Evolutionary conservation across 1,284 basidiomycete species (phyloP).

Genomic region (Sparassis latifolia): DNA sequence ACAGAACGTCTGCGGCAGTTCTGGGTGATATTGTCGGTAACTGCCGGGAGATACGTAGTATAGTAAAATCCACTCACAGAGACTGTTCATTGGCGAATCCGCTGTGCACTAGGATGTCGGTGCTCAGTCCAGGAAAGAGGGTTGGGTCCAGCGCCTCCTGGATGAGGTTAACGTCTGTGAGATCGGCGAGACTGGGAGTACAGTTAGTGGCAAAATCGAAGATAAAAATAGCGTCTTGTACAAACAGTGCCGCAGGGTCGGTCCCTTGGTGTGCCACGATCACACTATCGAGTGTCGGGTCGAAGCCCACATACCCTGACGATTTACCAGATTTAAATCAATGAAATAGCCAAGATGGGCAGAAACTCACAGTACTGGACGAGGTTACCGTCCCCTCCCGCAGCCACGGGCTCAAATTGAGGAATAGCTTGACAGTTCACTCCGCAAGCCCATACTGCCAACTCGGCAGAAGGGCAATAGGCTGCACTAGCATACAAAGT

Average conservation of each 20-base stretch:
- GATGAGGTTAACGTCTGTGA: constrained; percentile 49
- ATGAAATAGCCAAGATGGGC: not conserved
- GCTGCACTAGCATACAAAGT: constrained; percentile 49
- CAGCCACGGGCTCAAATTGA: constrained; percentile 46
- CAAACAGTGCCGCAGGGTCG: constrained; percentile 39
- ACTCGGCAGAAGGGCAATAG: constrained; percentile 42
- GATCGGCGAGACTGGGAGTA: constrained; percentile 33
- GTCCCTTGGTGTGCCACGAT: constrained; percentile 52
- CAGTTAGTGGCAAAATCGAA: not conserved
- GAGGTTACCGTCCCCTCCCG: constrained; percentile 51
- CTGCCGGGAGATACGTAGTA: too few relatives aligned
- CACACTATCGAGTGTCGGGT: constrained; percentile 33
- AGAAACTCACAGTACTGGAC: constrained; percentile 40
- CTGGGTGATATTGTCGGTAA: constrained; percentile 11
- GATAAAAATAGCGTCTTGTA: not conserved
- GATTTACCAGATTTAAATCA: not conserved
- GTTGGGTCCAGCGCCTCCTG: constrained; percentile 32
- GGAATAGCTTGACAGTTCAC: constrained; percentile 43
- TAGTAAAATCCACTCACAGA: constrained; percentile 28
- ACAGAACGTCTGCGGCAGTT: constrained; percentile 28
- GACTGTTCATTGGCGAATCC: constrained; percentile 53
- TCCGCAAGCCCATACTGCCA: constrained; percentile 54
- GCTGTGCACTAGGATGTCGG: constrained; percentile 43
- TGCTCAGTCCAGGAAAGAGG: constrained; percentile 53
- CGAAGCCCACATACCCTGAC: constrained; percentile 40